phyloP scores from a whole-genome alignment of 305 asterid species.

The Rubia peregrina region DNA sequence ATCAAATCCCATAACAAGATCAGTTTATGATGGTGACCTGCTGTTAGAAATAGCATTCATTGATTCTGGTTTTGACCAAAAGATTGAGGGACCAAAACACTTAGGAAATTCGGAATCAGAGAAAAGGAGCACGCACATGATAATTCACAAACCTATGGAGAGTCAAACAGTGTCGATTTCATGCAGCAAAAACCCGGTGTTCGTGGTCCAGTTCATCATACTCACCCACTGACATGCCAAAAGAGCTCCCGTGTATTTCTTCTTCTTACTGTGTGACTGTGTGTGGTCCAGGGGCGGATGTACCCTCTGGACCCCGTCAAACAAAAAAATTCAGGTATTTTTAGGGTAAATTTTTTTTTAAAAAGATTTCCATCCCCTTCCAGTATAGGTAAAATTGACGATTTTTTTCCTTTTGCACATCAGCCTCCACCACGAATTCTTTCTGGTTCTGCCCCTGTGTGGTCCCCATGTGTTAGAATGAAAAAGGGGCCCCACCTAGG shows the following conservation, averaged over 20 bases:
- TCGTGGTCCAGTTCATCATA: conserved; percentile 1
- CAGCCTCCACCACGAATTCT: no score
- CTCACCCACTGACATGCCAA: not conserved
- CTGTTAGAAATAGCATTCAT: not conserved
- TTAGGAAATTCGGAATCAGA: not conserved
- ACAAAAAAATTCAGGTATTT: no score
- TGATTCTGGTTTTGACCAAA: conserved; percentile 4
- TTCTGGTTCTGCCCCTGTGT: no score
- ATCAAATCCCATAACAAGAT: not conserved
- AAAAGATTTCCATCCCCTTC: no score
- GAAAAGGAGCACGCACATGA: not conserved
- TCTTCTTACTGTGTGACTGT: not conserved
- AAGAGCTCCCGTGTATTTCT: not conserved
- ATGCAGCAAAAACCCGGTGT: not conserved
- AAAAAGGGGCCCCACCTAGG: conserved; percentile 21
- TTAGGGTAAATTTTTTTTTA: no score
- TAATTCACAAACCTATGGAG: not conserved
- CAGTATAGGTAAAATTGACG: no score
- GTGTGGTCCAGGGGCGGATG: no score
- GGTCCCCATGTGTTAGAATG: conserved; percentile 1
- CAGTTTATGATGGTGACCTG: not conserved
- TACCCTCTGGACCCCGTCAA: no score
- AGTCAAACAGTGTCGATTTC: conserved; percentile 6
- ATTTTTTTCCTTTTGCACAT: no score
- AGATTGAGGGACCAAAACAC: not conserved